Conservation (phyloP, 225 moss, liverwort and hornwort genomes). For the Thuidium tamariscinum region DNA sequence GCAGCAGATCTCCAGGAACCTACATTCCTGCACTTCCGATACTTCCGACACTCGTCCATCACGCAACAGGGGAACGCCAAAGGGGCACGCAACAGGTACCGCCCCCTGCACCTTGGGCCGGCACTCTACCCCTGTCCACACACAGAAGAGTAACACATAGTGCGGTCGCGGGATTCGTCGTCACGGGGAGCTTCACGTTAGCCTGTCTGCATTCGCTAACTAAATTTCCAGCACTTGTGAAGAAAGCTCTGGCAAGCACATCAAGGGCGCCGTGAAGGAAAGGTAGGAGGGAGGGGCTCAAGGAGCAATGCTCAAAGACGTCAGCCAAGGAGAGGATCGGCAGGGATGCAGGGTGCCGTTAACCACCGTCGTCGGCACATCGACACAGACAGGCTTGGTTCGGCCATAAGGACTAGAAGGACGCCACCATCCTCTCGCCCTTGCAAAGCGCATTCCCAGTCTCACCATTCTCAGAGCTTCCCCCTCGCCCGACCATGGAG, state of each 20-base stretch:
- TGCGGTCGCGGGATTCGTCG: neutral
- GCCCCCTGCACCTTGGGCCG: neutral
- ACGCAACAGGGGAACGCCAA: neutral
- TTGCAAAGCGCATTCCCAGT: conserved; percentile 12
- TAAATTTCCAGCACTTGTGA: neutral
- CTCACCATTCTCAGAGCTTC: conserved; percentile 5
- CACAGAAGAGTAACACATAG: neutral
- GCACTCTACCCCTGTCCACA: neutral
- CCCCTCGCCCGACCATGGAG: neutral
- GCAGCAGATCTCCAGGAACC: neutral
- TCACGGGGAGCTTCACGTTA: neutral
- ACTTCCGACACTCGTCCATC: neutral
- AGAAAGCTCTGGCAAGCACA: neutral
- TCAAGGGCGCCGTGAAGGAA: neutral
- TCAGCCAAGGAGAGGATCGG: conserved; percentile 7
- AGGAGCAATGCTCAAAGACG: conserved; percentile 9
- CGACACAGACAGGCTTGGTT: neutral
- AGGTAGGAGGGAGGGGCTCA: neutral
- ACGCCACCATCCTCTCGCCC: conserved; percentile 9
- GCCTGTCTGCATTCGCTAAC: neutral
- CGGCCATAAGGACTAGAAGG: neutral
- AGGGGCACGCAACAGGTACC: neutral
- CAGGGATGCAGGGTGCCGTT: neutral
- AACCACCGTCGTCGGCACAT: neutral
- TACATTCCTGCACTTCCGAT: neutral